Percentiles rank a stretch among this genome's conserved stretches.
Evolutionary conservation across 176 grass and related monocot species (phyloP).

Genomic region (Thinopyrum elongatum): DNA sequence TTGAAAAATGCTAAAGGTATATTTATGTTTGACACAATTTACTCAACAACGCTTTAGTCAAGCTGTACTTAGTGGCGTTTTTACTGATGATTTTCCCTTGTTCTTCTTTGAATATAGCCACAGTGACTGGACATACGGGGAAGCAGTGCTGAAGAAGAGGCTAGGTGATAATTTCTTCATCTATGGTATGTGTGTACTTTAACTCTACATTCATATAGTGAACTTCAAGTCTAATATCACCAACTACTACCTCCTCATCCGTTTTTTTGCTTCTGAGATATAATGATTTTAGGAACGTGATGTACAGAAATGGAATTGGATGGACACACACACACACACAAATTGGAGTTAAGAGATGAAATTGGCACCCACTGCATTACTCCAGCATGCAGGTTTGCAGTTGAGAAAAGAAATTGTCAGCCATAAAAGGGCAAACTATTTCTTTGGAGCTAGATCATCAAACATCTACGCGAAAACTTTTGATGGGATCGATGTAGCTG

Average conservation of each 20-base stretch:
- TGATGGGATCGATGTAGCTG: slow-evolving; percentile 69
- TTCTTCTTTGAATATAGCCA: slow-evolving; percentile 41
- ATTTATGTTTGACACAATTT: neutral
- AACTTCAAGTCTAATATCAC: neutral
- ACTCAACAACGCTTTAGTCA: neutral
- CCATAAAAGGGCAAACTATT: too few relatives aligned
- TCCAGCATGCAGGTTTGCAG: too few relatives aligned
- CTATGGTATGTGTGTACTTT: slow-evolving; percentile 48
- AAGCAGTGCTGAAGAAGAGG: slow-evolving; percentile 53
- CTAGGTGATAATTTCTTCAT: slow-evolving; percentile 68
- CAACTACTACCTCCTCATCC: neutral
- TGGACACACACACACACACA: too few relatives aligned
- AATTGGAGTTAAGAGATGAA: too few relatives aligned
- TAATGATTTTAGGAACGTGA: neutral
- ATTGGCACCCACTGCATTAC: too few relatives aligned
- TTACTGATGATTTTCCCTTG: neutral
- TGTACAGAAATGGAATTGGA: neutral
- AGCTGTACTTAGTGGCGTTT: neutral
- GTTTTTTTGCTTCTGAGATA: slow-evolving; percentile 1
- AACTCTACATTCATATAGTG: neutral
- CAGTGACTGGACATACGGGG: slow-evolving; percentile 77
- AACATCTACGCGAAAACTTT: too few relatives aligned
- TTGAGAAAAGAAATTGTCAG: too few relatives aligned
- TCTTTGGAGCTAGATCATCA: too few relatives aligned
- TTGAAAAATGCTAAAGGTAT: neutral